Conservation (phyloP, 305 asterid species). For the Ruellia speciosa region DNA sequence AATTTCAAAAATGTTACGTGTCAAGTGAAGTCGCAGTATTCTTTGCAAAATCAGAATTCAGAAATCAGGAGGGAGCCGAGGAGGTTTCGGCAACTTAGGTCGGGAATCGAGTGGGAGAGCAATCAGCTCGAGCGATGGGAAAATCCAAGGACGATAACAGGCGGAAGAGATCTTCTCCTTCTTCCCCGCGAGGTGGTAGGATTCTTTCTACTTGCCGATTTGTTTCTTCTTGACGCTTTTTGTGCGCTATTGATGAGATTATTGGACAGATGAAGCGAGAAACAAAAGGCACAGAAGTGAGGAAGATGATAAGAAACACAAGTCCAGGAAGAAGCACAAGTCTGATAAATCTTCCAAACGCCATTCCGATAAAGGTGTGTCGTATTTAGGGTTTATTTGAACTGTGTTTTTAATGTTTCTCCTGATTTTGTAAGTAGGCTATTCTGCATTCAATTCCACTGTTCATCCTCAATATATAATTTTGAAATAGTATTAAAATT, state of each 20-base stretch:
- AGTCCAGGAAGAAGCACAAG: slow-evolving; percentile 43
- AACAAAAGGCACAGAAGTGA: slow-evolving; percentile 34
- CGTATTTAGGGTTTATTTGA: not conserved
- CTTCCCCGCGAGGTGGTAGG: slow-evolving; percentile 31
- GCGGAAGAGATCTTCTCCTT: slow-evolving; percentile 39
- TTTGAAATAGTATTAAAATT: too few species aligned
- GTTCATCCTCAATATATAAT: not conserved
- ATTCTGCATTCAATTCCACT: not conserved
- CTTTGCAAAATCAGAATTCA: too few species aligned
- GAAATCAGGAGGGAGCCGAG: too few species aligned
- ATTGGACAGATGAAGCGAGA: slow-evolving; percentile 44
- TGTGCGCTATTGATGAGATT: not conserved
- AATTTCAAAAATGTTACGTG: too few species aligned
- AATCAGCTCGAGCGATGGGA: slow-evolving; percentile 27
- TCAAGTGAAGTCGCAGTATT: too few species aligned
- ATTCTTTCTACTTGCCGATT: not conserved
- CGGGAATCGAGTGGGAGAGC: too few species aligned
- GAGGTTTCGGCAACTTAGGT: too few species aligned
- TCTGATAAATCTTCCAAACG: slow-evolving; percentile 45
- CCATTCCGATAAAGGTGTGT: slow-evolving; percentile 46
- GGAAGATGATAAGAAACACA: slow-evolving; percentile 42
- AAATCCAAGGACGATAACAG: slow-evolving; percentile 36
- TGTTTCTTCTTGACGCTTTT: not conserved
- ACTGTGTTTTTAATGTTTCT: not conserved
- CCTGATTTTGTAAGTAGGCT: too few species aligned